A percentile compares a stretch with the other conserved stretches of the same genome.
Conservation (phyloP, 1,139 yeast species). For the Lipomyces yarrowii region DNA sequence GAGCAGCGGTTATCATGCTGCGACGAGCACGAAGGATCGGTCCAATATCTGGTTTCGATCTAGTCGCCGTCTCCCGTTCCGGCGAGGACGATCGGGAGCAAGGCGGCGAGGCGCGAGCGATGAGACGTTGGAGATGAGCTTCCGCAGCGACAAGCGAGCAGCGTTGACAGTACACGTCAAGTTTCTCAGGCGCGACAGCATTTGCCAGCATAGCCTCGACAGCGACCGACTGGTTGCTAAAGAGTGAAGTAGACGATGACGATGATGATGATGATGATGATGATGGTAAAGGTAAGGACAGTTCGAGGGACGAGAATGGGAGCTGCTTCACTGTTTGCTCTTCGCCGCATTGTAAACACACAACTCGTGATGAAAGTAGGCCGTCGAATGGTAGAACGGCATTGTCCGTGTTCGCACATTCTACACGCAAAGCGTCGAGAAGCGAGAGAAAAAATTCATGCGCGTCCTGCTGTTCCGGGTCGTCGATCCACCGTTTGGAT, state of each 20-base stretch:
- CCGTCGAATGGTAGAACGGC: conserved; percentile 23
- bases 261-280: conserved; percentile 7
- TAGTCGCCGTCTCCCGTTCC: not conserved
- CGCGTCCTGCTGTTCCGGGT: conserved; percentile 77
- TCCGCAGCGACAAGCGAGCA: conserved; percentile 24
- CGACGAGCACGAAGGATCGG: conserved; percentile 47
- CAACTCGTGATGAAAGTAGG: conserved; percentile 12
- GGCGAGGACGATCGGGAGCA: not conserved
- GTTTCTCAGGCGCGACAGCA: conserved; percentile 13
- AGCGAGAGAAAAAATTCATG: conserved; percentile 71
- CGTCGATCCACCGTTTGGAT: conserved; percentile 12
- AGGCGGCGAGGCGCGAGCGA: conserved; percentile 7
- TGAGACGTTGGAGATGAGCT: conserved; percentile 14
- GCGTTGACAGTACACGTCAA: conserved; percentile 23
- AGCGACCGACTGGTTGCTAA: not conserved
- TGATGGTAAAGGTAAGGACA: conserved; percentile 14
- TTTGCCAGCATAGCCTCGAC: conserved; percentile 14
- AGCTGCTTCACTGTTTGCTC: conserved; percentile 8
- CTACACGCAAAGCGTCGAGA: conserved; percentile 32
- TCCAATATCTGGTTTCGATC: conserved; percentile 10
- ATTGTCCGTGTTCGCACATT: not conserved
- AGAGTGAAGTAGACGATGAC: not conserved
- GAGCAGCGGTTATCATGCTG: conserved; percentile 57
- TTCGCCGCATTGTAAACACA: conserved; percentile 18
- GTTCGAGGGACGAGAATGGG: conserved; percentile 22